Evolutionary conservation across 768 basidiomycete genomes (phyloP), one percentile per base, ranked within the genome.

Genomic region (Russula abietina): DNA sequence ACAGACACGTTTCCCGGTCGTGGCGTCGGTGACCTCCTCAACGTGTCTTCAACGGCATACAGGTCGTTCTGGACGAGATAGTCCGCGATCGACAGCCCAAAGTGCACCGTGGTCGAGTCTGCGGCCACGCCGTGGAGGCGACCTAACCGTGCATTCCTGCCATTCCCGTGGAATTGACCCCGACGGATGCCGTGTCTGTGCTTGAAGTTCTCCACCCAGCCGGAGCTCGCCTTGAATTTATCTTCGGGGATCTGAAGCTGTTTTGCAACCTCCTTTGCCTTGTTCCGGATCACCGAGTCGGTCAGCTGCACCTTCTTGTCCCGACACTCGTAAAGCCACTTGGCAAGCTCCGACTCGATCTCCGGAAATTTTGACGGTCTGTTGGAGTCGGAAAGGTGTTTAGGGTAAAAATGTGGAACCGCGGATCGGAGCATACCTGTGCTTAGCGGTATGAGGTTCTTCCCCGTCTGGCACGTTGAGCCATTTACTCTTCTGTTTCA

Each of bases 141-240:
- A 57, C 61, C 61, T 67, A 61, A 50, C 39, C 58, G 65, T 49
- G 55, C 49, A 57, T 70, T 70, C 50, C 73, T 75, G 57, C 76
- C 79, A 33, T 71, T 71, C 30, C 79, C 78, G 22, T 73, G 75
- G 81, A 81, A 86, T 22, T 80, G 74, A 1, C 89, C 90, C 26
- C 82, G 81, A 48, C 83, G 81, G 64, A 95, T 89, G 62, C 84
- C 84, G 66, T 88, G 83, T 38, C 93, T 85, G 68, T 83, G 81
- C 76, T 93, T 94, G 79, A 93, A 95, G 72, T 91, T 91, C 71
- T 94, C 91, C 58, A 95, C 81, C 93, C 93, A 95, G 4, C 91
- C 91, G 11, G 88, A 85, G 70, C 87, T 90, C n/a, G 89, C 92
- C 75, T 93, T 94, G 82, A 95, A 95, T 72, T 83, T 81, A 60